Base-by-base conservation (phyloP, 495 filamentous ascomycete genomes). In the Aspergillus haitiensis region DNA sequence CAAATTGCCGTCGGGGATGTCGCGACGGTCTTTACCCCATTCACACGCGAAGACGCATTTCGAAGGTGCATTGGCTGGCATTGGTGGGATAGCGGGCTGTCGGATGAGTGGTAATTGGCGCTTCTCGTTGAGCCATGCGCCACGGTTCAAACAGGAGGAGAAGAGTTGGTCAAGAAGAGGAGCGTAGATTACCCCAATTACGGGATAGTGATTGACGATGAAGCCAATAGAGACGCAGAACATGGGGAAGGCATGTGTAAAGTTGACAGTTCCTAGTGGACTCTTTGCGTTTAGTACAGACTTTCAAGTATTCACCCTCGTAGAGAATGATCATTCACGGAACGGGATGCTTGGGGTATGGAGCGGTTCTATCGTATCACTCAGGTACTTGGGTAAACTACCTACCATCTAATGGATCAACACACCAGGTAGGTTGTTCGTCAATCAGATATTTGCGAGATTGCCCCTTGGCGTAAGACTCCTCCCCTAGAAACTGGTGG, bases 401-500 rank as follows among this genome's bases (percentile, higher is more conserved):
- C 10, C 1, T 71, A 64, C 86, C 86, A 60, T 90, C 86, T 45
- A 88, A 70, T 7, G 86, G 86, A 66, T 90, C 86, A 39, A 89
- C 78, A 66, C 81, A 84, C 87, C 86, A 90, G 58, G 86, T 90
- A 45, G 86, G 87, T 13, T 73, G 67, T 42, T 77, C 71, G 48
- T 75, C 71, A 61, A 90, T 84, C 6, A 89, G 78, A 62, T 90
- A 90, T 27, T 84, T 74, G 64, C 82, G 79, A 32, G 75, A 77
- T 45, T 71, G 59, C 27, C 83, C 80, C 64, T 84, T 83, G 42
- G 83, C 83, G 65, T 90, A 89, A 32, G 79, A 79, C 69, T 89
- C 86, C 73, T 90, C 87, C 44, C 87, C 87, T 58, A 90, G 75
- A 71, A 90, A 90, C 64, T 83, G 78, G 71, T 89, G 87, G 4